These are phyloP conservation scores for Claviceps pazoutovae DNA, from an alignment of 2,329 filamentous ascomycete genomes.

Conservation along the genomic window DNA sequence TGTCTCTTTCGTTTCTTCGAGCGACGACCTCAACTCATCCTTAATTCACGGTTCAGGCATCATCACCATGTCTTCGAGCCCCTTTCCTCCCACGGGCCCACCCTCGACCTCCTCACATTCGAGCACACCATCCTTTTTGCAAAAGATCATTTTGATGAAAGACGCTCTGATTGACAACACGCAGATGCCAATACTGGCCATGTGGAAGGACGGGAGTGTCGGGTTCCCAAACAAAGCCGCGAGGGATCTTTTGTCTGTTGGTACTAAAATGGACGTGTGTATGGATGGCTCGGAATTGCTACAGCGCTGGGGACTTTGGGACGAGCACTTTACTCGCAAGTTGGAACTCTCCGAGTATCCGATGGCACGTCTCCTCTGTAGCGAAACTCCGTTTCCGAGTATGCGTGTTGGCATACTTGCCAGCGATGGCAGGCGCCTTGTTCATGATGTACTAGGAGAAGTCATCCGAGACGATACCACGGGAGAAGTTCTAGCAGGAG, in stretches of 20 bases:
- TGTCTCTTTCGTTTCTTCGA: constrained; percentile 32
- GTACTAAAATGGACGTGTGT: constrained; percentile 25
- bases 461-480: constrained; percentile 51
- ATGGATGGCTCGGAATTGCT: constrained; percentile 43
- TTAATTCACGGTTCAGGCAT: constrained; percentile 37
- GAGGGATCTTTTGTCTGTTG: constrained; percentile 32
- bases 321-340: constrained; percentile 48
- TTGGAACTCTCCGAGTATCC: constrained; percentile 50
- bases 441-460: constrained; percentile 55
- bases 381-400: constrained; percentile 43
- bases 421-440: constrained; percentile 32
- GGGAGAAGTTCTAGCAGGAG: constrained; percentile 59
- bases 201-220: constrained; percentile 69
- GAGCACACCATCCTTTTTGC: constrained; percentile 49
- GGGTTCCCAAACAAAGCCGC: constrained; percentile 59
- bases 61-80: constrained; percentile 38
- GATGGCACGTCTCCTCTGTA: constrained; percentile 48
- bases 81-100: constrained; percentile 54
- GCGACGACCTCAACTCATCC: constrained; percentile 32
- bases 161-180: constrained; percentile 65
- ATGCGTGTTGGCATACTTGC: constrained; percentile 51
- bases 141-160: constrained; percentile 63
- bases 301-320: constrained; percentile 45
- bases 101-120: constrained; percentile 41
- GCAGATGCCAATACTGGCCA: constrained; percentile 58